A percentile compares a stretch with the other conserved stretches of the same genome.
These are phyloP conservation scores for Rosa persica DNA, from an alignment of 306 rosid genomes.

Conservation along the genomic window DNA sequence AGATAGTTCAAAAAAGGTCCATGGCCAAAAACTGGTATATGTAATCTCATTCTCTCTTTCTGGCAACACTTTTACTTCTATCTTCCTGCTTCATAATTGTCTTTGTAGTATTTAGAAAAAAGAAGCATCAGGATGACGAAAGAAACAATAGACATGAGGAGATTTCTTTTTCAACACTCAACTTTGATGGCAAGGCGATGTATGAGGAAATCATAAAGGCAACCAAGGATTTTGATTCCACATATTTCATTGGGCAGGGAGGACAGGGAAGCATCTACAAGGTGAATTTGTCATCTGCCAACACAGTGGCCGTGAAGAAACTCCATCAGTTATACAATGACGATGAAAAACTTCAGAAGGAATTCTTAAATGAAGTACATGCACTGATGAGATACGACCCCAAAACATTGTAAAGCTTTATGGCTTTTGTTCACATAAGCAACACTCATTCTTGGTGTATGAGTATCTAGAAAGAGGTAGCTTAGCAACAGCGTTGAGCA, in stretches of 20 bases:
- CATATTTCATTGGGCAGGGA: slow-evolving; percentile 12
- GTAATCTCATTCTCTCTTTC: background rate
- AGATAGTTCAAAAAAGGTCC: background rate
- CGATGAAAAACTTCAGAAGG: background rate
- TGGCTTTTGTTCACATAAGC: slow-evolving; percentile 11
- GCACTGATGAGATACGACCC: background rate
- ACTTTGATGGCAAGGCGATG: background rate
- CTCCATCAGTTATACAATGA: background rate
- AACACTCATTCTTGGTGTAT: slow-evolving; percentile 9
- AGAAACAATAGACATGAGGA: background rate
- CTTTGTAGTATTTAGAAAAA: background rate
- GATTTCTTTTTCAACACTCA: background rate
- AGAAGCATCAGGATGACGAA: background rate
- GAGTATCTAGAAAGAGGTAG: slow-evolving; percentile 10
- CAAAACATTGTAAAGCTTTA: slow-evolving; percentile 2
- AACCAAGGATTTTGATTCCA: slow-evolving; percentile 4
- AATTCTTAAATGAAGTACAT: slow-evolving; percentile 11
- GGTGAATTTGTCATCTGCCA: background rate
- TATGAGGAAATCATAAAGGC: slow-evolving; percentile 9
- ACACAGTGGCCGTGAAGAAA: slow-evolving; percentile 15
- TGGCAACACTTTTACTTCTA: background rate
- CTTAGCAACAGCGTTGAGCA: background rate
- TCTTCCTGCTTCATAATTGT: background rate
- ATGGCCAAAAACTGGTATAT: background rate
- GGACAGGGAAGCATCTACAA: background rate